Conservation (phyloP, 768 basidiomycete genomes). For the Amylocystis lapponica region DNA sequence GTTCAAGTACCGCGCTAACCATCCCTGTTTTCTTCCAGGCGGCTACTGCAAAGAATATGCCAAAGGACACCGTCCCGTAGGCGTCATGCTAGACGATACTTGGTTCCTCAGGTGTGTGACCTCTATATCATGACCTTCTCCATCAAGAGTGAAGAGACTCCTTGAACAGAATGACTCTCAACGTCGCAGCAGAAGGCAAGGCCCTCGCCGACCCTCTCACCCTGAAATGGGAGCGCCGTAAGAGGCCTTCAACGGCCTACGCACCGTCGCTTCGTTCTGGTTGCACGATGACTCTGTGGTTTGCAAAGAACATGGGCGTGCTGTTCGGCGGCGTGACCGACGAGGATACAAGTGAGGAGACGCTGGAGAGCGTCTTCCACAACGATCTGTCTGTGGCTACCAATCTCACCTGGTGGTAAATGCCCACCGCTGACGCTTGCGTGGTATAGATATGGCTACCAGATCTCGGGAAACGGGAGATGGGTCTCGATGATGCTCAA, state of each 20-base stretch:
- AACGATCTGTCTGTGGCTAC: slow-evolving; percentile 78
- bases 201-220: slow-evolving; percentile 38
- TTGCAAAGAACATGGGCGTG: slow-evolving; percentile 58
- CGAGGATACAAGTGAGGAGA: slow-evolving; percentile 81
- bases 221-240: slow-evolving; percentile 84
- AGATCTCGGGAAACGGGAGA: slow-evolving; percentile 62
- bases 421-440: too few relatives aligned
- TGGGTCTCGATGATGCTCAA: slow-evolving; percentile 77
- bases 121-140: slow-evolving; percentile 5
- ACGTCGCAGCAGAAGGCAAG: slow-evolving; percentile 27
- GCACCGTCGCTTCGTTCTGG: slow-evolving; percentile 71
- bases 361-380: slow-evolving; percentile 78
- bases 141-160: too few relatives aligned
- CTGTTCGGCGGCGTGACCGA: slow-evolving; percentile 89
- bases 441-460: slow-evolving; percentile 64
- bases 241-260: slow-evolving; percentile 62
- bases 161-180: slow-evolving; percentile 26
- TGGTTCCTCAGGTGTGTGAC: slow-evolving; percentile 71
- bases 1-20: too few relatives aligned
- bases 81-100: slow-evolving; percentile 85
- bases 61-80: slow-evolving; percentile 80
- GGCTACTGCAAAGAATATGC: slow-evolving; percentile 89
- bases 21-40: slow-evolving; percentile 34
- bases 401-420: too few relatives aligned
- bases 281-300: slow-evolving; percentile 85